Percentiles rank a stretch among this genome's conserved stretches.
Conservation (phyloP, 2,329 filamentous ascomycete genomes). For the Colletotrichum echinochloae region DNA sequence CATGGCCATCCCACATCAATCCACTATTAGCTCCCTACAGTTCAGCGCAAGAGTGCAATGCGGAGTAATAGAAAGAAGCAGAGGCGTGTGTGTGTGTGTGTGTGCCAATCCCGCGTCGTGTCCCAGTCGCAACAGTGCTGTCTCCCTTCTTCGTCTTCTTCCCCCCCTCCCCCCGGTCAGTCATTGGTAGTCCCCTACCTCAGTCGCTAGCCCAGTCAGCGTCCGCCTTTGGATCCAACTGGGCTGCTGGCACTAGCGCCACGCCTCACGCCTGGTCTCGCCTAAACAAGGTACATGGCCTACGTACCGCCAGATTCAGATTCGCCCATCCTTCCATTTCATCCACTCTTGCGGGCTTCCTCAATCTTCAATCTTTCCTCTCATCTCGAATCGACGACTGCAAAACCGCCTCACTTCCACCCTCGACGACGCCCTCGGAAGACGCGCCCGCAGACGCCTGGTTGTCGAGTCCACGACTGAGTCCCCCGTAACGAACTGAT, state of each 20-base stretch:
- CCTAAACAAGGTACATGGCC: slow-evolving; percentile 41
- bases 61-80: slow-evolving; percentile 5
- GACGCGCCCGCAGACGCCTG: slow-evolving; percentile 17
- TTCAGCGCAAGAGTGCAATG: slow-evolving; percentile 18
- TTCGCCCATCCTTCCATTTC: slow-evolving; percentile 40
- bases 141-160: background rate
- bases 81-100: slow-evolving; percentile 12
- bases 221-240: slow-evolving; percentile 27
- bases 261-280: slow-evolving; percentile 41
- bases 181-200: slow-evolving; percentile 13
- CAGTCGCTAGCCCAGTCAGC: slow-evolving; percentile 19
- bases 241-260: slow-evolving; percentile 39
- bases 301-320: slow-evolving; percentile 41
- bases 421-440: slow-evolving; percentile 32
- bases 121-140: slow-evolving; percentile 15
- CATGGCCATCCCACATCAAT: slow-evolving; percentile 4
- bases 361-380: slow-evolving; percentile 39
- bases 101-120: slow-evolving; percentile 32
- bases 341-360: slow-evolving; percentile 41
- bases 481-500: slow-evolving; percentile 9
- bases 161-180: slow-evolving; percentile 7
- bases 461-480: slow-evolving; percentile 14
- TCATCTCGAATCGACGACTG: slow-evolving; percentile 40
- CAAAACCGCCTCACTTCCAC: slow-evolving; percentile 22
- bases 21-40: slow-evolving; percentile 17